A percentile compares a stretch with the other conserved stretches of the same genome.
phyloP scores from a whole-genome alignment of 2,329 filamentous ascomycete genomes.

The Aspergillus transmontanensis region DNA sequence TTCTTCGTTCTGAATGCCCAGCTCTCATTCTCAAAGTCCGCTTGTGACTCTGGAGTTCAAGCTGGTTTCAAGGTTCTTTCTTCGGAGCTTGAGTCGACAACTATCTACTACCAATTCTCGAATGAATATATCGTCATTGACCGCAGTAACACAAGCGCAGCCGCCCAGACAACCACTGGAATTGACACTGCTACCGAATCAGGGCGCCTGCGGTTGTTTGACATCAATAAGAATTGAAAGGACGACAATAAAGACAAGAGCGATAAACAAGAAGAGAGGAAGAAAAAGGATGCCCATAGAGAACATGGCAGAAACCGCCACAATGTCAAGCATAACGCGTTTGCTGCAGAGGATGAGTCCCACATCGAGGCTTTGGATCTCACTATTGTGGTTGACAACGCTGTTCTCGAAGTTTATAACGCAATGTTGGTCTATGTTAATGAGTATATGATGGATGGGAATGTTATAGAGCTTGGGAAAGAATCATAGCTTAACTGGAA shows the following conservation, averaged over 20 bases:
- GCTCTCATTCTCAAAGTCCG: conserved; percentile 12
- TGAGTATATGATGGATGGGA: background rate
- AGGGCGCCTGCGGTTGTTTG: conserved; percentile 20
- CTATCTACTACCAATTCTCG: conserved; percentile 24
- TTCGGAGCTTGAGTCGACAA: conserved; percentile 17
- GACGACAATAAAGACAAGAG: background rate
- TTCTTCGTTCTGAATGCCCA: conserved; percentile 15
- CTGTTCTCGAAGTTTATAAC: conserved; percentile 14
- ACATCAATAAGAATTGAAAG: conserved; percentile 4
- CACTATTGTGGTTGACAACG: conserved; percentile 23
- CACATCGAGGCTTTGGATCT: conserved; percentile 20
- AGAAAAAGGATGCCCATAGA: background rate
- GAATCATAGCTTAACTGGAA: too few species aligned
- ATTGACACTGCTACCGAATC: conserved; percentile 12
- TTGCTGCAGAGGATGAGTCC: background rate
- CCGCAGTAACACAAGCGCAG: conserved; percentile 21
- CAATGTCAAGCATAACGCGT: background rate
- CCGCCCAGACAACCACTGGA: conserved; percentile 13
- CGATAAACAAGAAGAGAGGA: background rate
- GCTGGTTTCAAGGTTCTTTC: conserved; percentile 21
- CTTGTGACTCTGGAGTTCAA: conserved; percentile 9
- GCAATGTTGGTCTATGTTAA: background rate
- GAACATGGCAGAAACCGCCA: background rate
- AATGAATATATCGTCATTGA: conserved; percentile 24
- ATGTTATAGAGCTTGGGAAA: background rate